Base-by-base conservation (phyloP, 148 eudicot genomes). In the Arctostaphylos glauca region DNA sequence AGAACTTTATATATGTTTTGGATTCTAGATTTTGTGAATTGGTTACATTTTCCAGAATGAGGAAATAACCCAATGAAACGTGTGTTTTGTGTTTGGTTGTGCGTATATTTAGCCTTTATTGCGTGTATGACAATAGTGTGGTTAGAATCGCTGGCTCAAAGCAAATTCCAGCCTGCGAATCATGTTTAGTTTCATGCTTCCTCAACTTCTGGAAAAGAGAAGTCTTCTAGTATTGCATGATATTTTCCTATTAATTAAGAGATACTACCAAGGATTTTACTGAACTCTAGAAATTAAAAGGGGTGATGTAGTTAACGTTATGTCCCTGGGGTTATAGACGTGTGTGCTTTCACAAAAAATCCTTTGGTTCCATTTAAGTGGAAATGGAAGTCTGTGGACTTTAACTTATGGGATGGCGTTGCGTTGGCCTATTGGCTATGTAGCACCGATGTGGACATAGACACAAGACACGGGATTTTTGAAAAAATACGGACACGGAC, bases 311-410 rank as follows among this genome's bases (percentile, higher is more conserved):
- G 64, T 59, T 59, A 18, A 18, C 64, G 18, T 59, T 6, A 18
- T 59, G 23, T 59, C n/a, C 18, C 64, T 59, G 23, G 23, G 64
- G 23, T 59, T 59, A 31, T 52, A 52, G 54, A 52, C 54, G 3
- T 52, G 12, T 52, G 54, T 52, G 12, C 54, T 52, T 52, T 31
- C 54, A 2, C 12, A 19, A 60, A n/a, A 19, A n/a, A 5, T 77
- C 21, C 25, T 75, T 10, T 82, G 54, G 43, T 75, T 64, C 14
- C 47, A 38, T 74, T 41, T 55, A 53, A 83, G 25, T 77, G 60
- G 66, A 68, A 6, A 48, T 41, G 46, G 44, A 67, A 83, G 23
- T 48, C 77, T 54, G 75, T 72, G 43, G 31, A 46, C 38, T 67
- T 23, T 47, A 73, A 78, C 59, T 31, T 31, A 31, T 31, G 38